These are phyloP conservation scores for Diutina catenulata DNA, from an alignment of 1,139 yeast species.

Conservation along the genomic window DNA sequence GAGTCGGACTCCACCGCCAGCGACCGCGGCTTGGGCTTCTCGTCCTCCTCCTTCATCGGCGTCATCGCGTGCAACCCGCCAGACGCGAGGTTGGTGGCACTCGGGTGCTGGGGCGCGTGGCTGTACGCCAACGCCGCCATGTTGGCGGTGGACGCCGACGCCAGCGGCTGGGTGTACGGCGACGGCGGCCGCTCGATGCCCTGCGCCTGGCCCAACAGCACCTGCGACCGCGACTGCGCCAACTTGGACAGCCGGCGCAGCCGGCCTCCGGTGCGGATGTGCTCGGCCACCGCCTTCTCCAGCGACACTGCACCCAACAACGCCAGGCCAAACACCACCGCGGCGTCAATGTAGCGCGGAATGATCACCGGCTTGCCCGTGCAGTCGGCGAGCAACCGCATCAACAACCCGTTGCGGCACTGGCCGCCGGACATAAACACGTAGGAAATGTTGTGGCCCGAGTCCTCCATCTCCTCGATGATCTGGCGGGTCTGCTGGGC, in stretches of 20 bases:
- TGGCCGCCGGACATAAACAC: constrained; percentile 95
- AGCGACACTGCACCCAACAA: constrained; percentile 92
- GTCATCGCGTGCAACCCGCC: constrained; percentile 21
- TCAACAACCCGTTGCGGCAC: constrained; percentile 79
- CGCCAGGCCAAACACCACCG: constrained; percentile 94
- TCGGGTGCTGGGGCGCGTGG: constrained; percentile 21
- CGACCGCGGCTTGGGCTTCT: constrained; percentile 9
- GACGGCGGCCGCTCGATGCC: constrained; percentile 28
- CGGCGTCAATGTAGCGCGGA: constrained; percentile 92
- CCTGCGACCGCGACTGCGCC: constrained; percentile 16
- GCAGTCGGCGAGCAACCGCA: constrained; percentile 85
- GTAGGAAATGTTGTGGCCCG: constrained; percentile 67
- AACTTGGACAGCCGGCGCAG: constrained; percentile 28
- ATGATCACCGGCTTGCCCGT: constrained; percentile 88
- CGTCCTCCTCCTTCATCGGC: constrained; percentile 34
- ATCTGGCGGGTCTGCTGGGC: constrained; percentile 97
- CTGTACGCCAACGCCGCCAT: constrained; percentile 41
- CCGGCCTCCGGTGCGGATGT: constrained; percentile 20
- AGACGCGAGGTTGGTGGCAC: constrained; percentile 20
- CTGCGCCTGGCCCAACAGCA: constrained; percentile 14
- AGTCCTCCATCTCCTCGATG: constrained; percentile 66
- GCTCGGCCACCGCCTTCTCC: constrained; percentile 38
- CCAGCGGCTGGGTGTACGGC: constrained; percentile 68
- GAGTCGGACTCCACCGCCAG: constrained; percentile 1
- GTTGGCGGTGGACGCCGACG: constrained; percentile 46